These are phyloP conservation scores for Laguncularia racemosa DNA, from an alignment of 345 rosid genomes.

Conservation along the genomic window DNA sequence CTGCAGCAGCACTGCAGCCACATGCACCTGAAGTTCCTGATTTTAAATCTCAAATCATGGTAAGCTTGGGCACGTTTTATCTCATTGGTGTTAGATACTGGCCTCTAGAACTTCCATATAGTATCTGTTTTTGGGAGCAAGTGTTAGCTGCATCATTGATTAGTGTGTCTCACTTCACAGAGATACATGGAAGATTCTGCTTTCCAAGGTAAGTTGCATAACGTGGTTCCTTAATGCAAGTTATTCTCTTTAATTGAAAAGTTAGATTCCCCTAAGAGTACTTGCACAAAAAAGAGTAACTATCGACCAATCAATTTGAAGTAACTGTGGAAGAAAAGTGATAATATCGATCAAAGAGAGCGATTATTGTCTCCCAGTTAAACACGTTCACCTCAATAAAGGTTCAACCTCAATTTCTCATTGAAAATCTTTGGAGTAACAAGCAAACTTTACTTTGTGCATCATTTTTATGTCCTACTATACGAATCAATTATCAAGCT, in stretches of 20 bases:
- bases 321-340: too few relatives aligned
- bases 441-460: too few relatives aligned
- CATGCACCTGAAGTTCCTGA: conserved; percentile 27
- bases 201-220: conserved; percentile 56
- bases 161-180: conserved; percentile 32
- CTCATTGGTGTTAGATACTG: neutral
- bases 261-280: too few relatives aligned
- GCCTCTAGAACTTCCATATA: too few relatives aligned
- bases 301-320: too few relatives aligned
- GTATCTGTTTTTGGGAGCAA: neutral
- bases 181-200: conserved; percentile 75
- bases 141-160: neutral
- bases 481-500: conserved; percentile 4
- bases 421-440: too few relatives aligned
- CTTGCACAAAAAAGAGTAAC: too few relatives aligned
- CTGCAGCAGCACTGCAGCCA: conserved; percentile 29
- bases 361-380: too few relatives aligned
- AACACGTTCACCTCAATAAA: too few relatives aligned
- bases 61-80: conserved; percentile 15
- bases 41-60: conserved; percentile 72
- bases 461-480: too few relatives aligned
- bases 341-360: too few relatives aligned
- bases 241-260: neutral
- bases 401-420: too few relatives aligned
- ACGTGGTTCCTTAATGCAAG: neutral